Evolutionary conservation across 768 basidiomycete genomes (phyloP).

Genomic region (Dacryopinax spathularia): DNA sequence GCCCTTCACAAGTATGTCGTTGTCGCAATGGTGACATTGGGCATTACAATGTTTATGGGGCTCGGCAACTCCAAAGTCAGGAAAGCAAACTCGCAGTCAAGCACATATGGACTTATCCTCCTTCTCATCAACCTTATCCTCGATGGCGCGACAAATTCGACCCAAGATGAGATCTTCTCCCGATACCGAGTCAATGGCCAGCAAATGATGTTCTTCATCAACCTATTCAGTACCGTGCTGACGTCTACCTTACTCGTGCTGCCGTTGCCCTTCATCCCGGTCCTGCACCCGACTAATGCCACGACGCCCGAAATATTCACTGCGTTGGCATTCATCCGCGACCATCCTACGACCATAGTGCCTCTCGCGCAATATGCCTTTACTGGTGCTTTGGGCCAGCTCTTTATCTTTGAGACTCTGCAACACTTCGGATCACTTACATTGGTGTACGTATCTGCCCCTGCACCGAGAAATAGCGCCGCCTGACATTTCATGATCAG

Average conservation of each 20-base stretch:
- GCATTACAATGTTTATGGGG: conserved; percentile 90
- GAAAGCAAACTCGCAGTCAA: conserved; percentile 28
- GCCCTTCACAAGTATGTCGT: conserved; percentile 92
- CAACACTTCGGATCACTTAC: conserved; percentile 84
- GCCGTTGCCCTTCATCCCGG: conserved; percentile 68
- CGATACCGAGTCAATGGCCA: conserved; percentile 54
- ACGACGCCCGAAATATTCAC: conserved; percentile 48
- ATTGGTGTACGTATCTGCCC: conserved; percentile 49
- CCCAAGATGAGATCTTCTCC: conserved; percentile 91
- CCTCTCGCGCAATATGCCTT: conserved; percentile 76
- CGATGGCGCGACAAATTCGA: conserved; percentile 88
- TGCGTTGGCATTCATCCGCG: conserved; percentile 57
- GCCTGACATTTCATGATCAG: conserved; percentile 26
- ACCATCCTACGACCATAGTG: conserved; percentile 57
- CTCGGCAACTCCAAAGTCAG: conserved; percentile 44
- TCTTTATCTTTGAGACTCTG: conserved; percentile 95
- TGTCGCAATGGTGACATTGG: conserved; percentile 77
- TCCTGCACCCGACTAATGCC: conserved; percentile 54
- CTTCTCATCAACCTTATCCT: conserved; percentile 75
- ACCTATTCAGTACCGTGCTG: conserved; percentile 64
- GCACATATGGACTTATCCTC: conserved; percentile 55
- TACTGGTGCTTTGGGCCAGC: conserved; percentile 84
- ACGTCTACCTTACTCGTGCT: conserved; percentile 55
- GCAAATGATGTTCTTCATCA: conserved; percentile 99
- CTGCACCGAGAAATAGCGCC: background rate